Evolutionary conservation across 2,329 filamentous ascomycete genomes (phyloP), one percentile per base, ranked within the genome.

Genomic region (Cladophialophora immunda): DNA sequence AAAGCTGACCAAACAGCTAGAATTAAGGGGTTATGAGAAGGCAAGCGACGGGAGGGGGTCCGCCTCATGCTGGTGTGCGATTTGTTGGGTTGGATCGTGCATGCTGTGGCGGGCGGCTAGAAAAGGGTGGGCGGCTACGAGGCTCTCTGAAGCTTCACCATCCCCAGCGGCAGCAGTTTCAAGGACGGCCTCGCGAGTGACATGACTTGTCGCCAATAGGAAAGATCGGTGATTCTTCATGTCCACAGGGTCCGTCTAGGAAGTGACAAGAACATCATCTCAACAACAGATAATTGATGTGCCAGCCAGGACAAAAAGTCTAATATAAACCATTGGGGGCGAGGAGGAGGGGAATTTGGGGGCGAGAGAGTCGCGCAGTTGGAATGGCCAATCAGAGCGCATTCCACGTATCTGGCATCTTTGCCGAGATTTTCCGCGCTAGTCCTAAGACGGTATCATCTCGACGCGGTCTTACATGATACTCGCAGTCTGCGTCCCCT

Each of bases 111-210:
- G 52, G 60, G 60, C 60, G 60, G 60, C 53, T 56, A 62, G 15
- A n/a, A 56, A 56, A 36, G 60, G 52, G 60, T 27, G 27, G 22
- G 60, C 60, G 60, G 60, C 54, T 62, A 62, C 19, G 27, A 15
- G 27, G 45, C 45, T 50, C 11, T 25, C 27, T 9, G 22, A 50
- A 4, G 19, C 45, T 9, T 25, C 45, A 27, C 45, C 19, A 50
- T 50, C 4, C 3, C 15, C 22, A 25, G 45, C 17, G 45, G 11
- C 45, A 50, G 22, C 19, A 25, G 22, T 13, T 50, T 15, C 11
- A 25, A 27, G 19, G 11, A 4, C 9, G 15, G 22, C 6, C 4
- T 25, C 9, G 22, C 22, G 22, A 13, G 11, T n/a, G 7, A 9
- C 4, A 15, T 15, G 4, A 25, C 27, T 17, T 15, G 11, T 50